phyloP scores from a whole-genome alignment of 345 rosid genomes.

The Boechera divaricarpa region DNA sequence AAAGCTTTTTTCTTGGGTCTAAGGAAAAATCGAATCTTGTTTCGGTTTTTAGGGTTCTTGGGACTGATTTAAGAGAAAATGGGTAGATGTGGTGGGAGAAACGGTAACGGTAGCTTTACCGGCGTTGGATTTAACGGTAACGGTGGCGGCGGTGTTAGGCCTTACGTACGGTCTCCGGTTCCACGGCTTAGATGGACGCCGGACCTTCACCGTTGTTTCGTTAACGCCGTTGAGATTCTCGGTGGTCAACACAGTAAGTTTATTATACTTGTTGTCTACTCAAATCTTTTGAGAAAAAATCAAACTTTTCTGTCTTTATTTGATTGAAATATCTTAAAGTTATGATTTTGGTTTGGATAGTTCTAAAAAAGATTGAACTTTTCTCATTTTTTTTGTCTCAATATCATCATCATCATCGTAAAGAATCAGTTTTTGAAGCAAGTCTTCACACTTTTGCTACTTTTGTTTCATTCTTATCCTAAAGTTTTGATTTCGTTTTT shows the following conservation, averaged over 20 bases:
- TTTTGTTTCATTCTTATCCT: slow-evolving; percentile 18
- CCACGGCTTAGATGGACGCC: slow-evolving; percentile 98
- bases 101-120: slow-evolving; percentile 25
- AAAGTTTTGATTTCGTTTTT: not conserved
- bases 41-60: slow-evolving; percentile 25
- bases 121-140: slow-evolving; percentile 31
- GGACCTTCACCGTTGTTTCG: slow-evolving; percentile 90
- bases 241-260: slow-evolving; percentile 87
- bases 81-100: slow-evolving; percentile 75
- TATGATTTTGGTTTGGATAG: not conserved
- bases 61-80: slow-evolving; percentile 34
- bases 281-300: not conserved
- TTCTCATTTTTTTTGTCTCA: not conserved
- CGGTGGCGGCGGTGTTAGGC: slow-evolving; percentile 74
- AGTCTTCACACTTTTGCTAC: slow-evolving; percentile 8
- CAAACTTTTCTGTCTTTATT: not conserved
- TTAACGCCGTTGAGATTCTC: slow-evolving; percentile 85
- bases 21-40: slow-evolving; percentile 6
- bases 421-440: not conserved
- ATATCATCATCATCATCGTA: not conserved
- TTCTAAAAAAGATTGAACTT: not conserved
- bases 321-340: not conserved
- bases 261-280: not conserved
- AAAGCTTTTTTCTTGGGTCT: not conserved
- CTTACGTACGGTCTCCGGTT: slow-evolving; percentile 85